Base-by-base conservation (phyloP, 257 asterid genomes). In the Cruciata laevipes region DNA sequence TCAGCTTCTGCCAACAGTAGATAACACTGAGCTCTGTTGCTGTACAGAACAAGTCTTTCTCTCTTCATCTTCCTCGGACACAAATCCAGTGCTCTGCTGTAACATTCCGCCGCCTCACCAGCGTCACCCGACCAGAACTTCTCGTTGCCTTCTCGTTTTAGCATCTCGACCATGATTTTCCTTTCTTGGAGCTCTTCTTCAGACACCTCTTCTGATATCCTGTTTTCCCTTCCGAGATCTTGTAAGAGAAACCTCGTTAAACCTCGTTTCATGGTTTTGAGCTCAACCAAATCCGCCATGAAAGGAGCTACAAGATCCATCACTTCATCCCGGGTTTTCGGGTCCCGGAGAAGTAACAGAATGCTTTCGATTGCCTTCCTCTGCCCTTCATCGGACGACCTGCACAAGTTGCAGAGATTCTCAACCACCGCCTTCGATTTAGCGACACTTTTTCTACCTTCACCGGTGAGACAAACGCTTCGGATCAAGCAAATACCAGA, bases 21-120 rank as follows among this genome's bases (percentile, higher is more conserved):
- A 65, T 70, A 33, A 30, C 81, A 80, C 47, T 80, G 84, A 37
- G 79, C 79, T 25, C 81, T 70, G 44, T 80, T 80, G 35, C 84
- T 80, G 11, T 76, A 63, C 9, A 80, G 81, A 32, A 80, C 81
- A 3, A 73, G 65, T 62, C 81, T 76, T 40, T 76, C 77, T 52
- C 68, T 73, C 10, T 53, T 80, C 56, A 70, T 63, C 33, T 23
- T 73, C n/a, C 76, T 2, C 31, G 81, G 84, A 44, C 84, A 80
- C 69, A 67, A 59, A n/a, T 76, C 77, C 69, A 76, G 30, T 37
- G 75, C 79, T 25, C 61, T 67, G 17, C 69, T 66, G 63, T 73
- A 76, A 16, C 58, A 63, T 3, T 16, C 21, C 37, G 25, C 57
- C 2, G 83, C 83, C 58, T 44, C 74, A 42, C 67, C 68, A 8